Conservation (phyloP, 2,329 filamentous ascomycete genomes). For the Torrubiellomyces zombiae region DNA sequence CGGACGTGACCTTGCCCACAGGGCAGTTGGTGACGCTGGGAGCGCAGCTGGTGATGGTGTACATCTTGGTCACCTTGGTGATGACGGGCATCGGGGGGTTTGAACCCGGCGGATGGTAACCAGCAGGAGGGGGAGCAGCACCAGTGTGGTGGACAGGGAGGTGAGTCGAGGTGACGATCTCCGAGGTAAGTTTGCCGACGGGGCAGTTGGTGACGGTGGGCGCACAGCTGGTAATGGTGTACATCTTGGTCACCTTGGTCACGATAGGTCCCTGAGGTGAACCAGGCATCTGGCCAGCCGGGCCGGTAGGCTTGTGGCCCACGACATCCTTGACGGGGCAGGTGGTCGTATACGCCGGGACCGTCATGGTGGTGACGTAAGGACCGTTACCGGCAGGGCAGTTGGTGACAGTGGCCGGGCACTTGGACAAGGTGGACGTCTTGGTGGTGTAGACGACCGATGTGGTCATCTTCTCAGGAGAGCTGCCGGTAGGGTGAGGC, state of each 20-base stretch:
- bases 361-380: conserved; percentile 24
- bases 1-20: conserved; percentile 13
- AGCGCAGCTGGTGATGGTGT: conserved; percentile 22
- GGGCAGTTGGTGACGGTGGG: conserved; percentile 31
- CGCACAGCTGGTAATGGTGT: conserved; percentile 9
- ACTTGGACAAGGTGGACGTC: conserved; percentile 1
- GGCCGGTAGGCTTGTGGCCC: no score
- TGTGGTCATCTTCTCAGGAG: conserved; percentile 2
- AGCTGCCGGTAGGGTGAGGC: no score
- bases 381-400: conserved; percentile 7
- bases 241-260: conserved; percentile 4
- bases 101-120: no score
- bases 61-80: conserved; percentile 32
- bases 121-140: no score
- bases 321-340: no score
- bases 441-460: conserved; percentile 1
- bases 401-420: no score
- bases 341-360: conserved; percentile 29
- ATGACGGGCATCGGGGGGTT: conserved; percentile 7
- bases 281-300: conserved; percentile 1
- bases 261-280: no score
- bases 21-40: conserved; percentile 20
- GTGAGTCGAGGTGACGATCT: conserved; percentile 10
- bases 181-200: conserved; percentile 9
- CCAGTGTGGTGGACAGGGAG: no score